Conservation (phyloP, 2,329 filamentous ascomycete genomes). For the Ceratocystis cubensis region DNA sequence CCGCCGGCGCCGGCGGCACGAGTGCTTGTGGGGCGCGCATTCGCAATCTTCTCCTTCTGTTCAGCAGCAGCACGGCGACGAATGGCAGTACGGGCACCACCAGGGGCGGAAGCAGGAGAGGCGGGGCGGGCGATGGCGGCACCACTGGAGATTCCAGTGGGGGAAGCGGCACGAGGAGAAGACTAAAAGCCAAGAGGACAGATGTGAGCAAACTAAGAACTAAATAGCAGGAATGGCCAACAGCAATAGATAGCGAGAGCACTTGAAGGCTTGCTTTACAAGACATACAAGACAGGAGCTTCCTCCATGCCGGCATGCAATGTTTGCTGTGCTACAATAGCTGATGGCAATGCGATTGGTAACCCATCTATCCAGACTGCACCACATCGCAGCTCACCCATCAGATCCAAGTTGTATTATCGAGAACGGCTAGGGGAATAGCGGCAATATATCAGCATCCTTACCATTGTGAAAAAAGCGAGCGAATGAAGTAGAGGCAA, state of each 20-base stretch:
- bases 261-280: not conserved
- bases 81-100: slow-evolving; percentile 89
- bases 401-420: slow-evolving; percentile 8
- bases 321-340: not conserved
- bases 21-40: slow-evolving; percentile 83
- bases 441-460: not conserved
- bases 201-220: not conserved
- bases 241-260: not conserved
- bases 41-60: slow-evolving; percentile 93
- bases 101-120: slow-evolving; percentile 69
- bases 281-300: not conserved
- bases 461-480: slow-evolving; percentile 8
- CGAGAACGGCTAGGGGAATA: slow-evolving; percentile 6
- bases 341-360: not conserved
- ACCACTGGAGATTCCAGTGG: slow-evolving; percentile 47
- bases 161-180: slow-evolving; percentile 49
- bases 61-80: slow-evolving; percentile 90
- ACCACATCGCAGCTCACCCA: not conserved
- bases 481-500: not conserved
- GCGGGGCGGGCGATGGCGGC: slow-evolving; percentile 63
- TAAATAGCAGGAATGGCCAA: not conserved
- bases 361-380: not conserved
- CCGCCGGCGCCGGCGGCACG: slow-evolving; percentile 87
- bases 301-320: not conserved
- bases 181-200: slow-evolving; percentile 31